Conservation (phyloP, 2,329 filamentous ascomycete species). For the Xylogone sp. region DNA sequence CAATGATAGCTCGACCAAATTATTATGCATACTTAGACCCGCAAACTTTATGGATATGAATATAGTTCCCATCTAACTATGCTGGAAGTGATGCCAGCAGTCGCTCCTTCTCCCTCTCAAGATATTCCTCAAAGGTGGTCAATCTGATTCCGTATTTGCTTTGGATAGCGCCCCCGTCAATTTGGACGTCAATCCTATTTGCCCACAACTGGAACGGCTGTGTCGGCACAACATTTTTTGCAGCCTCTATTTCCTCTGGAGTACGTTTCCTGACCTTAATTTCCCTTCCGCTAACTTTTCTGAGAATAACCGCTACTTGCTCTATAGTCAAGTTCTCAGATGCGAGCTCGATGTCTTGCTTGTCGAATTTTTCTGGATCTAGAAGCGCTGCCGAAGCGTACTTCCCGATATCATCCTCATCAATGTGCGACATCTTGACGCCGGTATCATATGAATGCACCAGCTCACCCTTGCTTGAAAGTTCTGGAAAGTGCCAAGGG, state of each 20-base stretch:
- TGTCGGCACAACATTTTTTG: slow-evolving; percentile 11
- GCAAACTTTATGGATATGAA: too few species aligned
- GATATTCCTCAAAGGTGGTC: slow-evolving; percentile 22
- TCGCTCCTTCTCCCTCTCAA: slow-evolving; percentile 21
- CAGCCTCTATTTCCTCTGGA: slow-evolving; percentile 18
- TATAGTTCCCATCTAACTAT: background rate
- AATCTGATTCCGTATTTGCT: slow-evolving; percentile 27
- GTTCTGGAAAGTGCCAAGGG: slow-evolving; percentile 5
- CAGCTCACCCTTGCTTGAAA: background rate
- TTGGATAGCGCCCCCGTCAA: slow-evolving; percentile 12
- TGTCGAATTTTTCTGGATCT: slow-evolving; percentile 10
- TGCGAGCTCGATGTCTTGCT: background rate
- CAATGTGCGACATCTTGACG: background rate
- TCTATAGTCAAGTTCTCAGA: slow-evolving; percentile 8
- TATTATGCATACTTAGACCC: too few species aligned
- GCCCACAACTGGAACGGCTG: slow-evolving; percentile 24
- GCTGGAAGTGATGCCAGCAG: slow-evolving; percentile 17
- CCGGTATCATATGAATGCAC: background rate
- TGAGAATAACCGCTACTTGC: slow-evolving; percentile 24
- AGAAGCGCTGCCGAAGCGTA: slow-evolving; percentile 12
- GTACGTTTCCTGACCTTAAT: slow-evolving; percentile 18
- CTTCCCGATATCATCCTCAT: slow-evolving; percentile 11
- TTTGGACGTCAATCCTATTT: slow-evolving; percentile 22
- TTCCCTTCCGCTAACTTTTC: slow-evolving; percentile 26
- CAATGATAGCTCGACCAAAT: too few species aligned